Evolutionary conservation across 2,329 filamentous ascomycete genomes (phyloP), one percentile per base, ranked within the genome.

Genomic region (Simplicillium sp.): DNA sequence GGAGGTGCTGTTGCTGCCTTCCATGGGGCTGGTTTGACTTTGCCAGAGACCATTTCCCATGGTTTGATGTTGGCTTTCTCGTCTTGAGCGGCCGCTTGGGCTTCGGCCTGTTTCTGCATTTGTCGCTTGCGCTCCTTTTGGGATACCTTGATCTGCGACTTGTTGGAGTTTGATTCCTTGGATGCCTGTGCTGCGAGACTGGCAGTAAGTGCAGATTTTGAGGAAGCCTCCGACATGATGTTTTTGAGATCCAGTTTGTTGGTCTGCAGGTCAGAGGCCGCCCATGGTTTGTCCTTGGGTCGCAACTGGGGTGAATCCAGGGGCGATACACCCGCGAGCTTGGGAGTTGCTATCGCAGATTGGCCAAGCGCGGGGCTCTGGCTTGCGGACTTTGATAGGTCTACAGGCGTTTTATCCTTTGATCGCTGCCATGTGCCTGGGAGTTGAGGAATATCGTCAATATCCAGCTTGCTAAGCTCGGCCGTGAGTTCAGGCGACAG

Each of bases 61-160:
- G 71, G 64, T 15, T 61, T 60, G n/a, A 46, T 45, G 20, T 48
- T 58, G 11, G 46, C 33, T 28, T 52, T 50, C 28, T 56, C 54
- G n/a, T 54, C 52, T 32, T 54, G 53, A 7, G 64, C 61, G 7
- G 65, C 59, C 28, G 59, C 62, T 44, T 71, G 63, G 29, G 66
- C 57, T 17, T 57, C 64, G 17, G 71, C 64, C 52, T 85, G 77
- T 46, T 78, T 72, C 52, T 87, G 82, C 51, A 87, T 77, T 48
- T 88, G 77, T 55, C 77, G 85, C 64, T 95, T 97, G 16, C 88
- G 80, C 58, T 96, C 89, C 55, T 92, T 94, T 52, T 97, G 92
- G 1, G 89, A 95, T 49, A 94, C 62, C 56, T 86, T 95, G 1
- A 62, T 56, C 13, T 66, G 63, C 1, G 66, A 52, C 32, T 53